These are phyloP conservation scores for Colletotrichum chlorophyti DNA, from an alignment of 2,329 filamentous ascomycete genomes.

Conservation along the genomic window DNA sequence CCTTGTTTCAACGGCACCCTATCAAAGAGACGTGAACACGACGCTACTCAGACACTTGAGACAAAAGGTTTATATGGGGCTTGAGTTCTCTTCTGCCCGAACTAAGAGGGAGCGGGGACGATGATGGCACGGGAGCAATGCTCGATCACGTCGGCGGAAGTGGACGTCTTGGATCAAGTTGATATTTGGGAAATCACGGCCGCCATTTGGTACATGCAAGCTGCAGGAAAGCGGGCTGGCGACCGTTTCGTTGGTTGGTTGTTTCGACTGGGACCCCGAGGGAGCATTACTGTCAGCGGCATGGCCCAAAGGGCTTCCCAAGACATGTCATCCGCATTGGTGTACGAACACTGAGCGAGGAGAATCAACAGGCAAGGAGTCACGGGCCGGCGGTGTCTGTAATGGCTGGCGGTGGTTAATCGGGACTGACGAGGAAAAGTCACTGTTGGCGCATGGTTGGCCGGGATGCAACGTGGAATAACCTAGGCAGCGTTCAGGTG, in stretches of 20 bases:
- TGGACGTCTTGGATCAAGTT: neutral
- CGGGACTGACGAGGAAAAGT: conserved; percentile 21
- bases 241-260: neutral
- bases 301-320: too few relatives aligned
- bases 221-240: conserved; percentile 5
- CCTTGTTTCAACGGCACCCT: conserved; percentile 21
- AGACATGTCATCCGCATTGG: too few relatives aligned
- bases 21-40: conserved; percentile 3
- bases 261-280: neutral
- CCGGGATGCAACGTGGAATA: conserved; percentile 28
- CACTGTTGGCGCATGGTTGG: conserved; percentile 13
- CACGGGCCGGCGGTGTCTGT: conserved; percentile 3
- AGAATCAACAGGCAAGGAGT: neutral
- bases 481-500: too few relatives aligned
- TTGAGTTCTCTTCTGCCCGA: neutral
- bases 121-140: neutral
- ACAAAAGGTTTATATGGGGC: neutral
- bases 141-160: neutral
- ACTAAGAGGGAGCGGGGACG: neutral
- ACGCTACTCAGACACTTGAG: neutral
- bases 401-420: neutral
- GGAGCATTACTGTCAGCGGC: too few relatives aligned
- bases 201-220: neutral
- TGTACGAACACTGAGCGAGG: too few relatives aligned
- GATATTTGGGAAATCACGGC: conserved; percentile 4